phyloP scores from a whole-genome alignment of 2,329 filamentous ascomycete species.

The Proliferodiscus dingleyae region DNA sequence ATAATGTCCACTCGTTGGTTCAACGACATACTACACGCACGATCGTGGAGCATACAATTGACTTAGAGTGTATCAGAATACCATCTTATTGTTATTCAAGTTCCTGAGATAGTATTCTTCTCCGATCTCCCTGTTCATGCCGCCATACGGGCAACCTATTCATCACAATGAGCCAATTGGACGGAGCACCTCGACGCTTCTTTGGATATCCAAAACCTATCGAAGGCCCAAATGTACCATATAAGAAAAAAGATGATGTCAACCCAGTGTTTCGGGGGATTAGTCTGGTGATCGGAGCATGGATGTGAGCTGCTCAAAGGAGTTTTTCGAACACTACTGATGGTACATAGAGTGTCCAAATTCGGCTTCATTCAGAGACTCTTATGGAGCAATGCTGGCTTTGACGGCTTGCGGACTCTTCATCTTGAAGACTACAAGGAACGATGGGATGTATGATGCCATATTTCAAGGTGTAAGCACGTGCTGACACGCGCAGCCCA shows the following conservation, averaged over 20 bases:
- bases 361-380: constrained; percentile 56
- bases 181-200: too few relatives aligned
- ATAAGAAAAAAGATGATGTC: constrained; percentile 46
- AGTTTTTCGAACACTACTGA: constrained; percentile 3
- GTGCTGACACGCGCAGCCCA: constrained; percentile 39
- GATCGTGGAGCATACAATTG: too few relatives aligned
- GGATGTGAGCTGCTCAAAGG: constrained; percentile 48
- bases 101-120: too few relatives aligned
- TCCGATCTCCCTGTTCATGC: too few relatives aligned
- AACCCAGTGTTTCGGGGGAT: constrained; percentile 69
- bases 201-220: constrained; percentile 26
- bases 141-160: too few relatives aligned
- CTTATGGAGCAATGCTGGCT: constrained; percentile 66
- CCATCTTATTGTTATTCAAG: too few relatives aligned
- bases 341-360: constrained; percentile 49
- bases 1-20: too few relatives aligned
- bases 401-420: constrained; percentile 44
- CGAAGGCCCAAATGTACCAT: constrained; percentile 33
- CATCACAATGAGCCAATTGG: too few relatives aligned
- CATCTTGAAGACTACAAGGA: constrained; percentile 41
- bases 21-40: too few relatives aligned
- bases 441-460: constrained; percentile 43
- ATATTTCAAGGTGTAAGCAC: background rate
- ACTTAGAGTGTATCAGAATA: too few relatives aligned
- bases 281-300: constrained; percentile 56